These are phyloP conservation scores for Aspergillus ruber DNA, from an alignment of 2,329 filamentous ascomycete species.

Conservation along the genomic window DNA sequence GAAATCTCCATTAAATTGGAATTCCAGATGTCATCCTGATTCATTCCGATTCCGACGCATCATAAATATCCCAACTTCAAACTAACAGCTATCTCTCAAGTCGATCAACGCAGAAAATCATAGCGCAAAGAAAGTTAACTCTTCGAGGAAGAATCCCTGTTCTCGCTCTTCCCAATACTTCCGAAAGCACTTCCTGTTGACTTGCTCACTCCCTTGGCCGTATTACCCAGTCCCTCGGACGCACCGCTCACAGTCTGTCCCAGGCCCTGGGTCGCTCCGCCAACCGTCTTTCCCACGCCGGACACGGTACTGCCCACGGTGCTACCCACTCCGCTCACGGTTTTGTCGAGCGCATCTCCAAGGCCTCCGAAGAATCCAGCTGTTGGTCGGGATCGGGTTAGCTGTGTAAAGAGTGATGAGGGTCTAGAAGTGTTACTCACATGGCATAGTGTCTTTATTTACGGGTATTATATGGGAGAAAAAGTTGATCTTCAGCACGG, in stretches of 20 bases:
- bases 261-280: constrained; percentile 25
- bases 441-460: too few relatives aligned
- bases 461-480: background rate
- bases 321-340: constrained; percentile 27
- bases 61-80: background rate
- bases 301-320: constrained; percentile 22
- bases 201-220: constrained; percentile 18
- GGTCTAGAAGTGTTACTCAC: background rate
- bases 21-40: background rate
- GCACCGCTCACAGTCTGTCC: constrained; percentile 22
- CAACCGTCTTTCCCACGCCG: constrained; percentile 28
- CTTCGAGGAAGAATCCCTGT: background rate
- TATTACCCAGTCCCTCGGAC: constrained; percentile 24
- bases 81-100: background rate
- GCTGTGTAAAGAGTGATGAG: background rate
- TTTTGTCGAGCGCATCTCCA: constrained; percentile 22
- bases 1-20: background rate
- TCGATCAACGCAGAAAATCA: background rate
- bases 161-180: constrained; percentile 1
- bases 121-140: too few relatives aligned
- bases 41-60: background rate
- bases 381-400: constrained; percentile 1
- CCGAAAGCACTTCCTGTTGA: constrained; percentile 8
- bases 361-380: constrained; percentile 22
- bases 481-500: background rate